These are phyloP conservation scores for Penicillium sp. DNA, from an alignment of 2,329 filamentous ascomycete species.

Conservation along the genomic window DNA sequence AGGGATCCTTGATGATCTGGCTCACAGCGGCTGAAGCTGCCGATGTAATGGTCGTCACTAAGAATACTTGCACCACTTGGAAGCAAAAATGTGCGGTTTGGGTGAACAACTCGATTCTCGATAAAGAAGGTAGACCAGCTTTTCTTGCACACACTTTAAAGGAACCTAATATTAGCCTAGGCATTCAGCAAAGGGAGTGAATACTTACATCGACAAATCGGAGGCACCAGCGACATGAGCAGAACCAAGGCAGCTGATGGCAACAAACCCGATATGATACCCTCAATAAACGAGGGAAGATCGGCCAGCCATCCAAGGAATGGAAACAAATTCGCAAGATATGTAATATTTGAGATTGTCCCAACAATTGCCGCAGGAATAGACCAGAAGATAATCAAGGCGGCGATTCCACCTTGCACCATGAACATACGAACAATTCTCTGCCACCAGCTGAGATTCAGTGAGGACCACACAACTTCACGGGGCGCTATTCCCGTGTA, in stretches of 20 bases:
- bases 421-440: constrained; percentile 67
- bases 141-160: constrained; percentile 66
- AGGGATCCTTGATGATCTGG: constrained; percentile 63
- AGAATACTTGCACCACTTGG: constrained; percentile 79
- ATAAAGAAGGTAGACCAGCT: constrained; percentile 73
- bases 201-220: constrained; percentile 68
- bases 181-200: neutral
- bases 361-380: constrained; percentile 74
- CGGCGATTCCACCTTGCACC: constrained; percentile 66
- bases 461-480: constrained; percentile 84
- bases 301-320: constrained; percentile 73
- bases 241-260: constrained; percentile 75
- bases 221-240: constrained; percentile 80
- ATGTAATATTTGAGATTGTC: constrained; percentile 78
- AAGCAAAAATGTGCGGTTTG: constrained; percentile 80
- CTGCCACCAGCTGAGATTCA: constrained; percentile 81
- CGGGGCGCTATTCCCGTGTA: constrained; percentile 76
- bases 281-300: constrained; percentile 67
- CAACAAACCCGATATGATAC: constrained; percentile 77
- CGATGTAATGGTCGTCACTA: constrained; percentile 78
- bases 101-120: constrained; percentile 79
- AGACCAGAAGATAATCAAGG: constrained; percentile 82
- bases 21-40: constrained; percentile 69
- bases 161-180: constrained; percentile 12
- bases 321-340: constrained; percentile 48